A percentile compares a stretch with the other conserved stretches of the same genome.
These are phyloP conservation scores for Yamadazyma laniorum DNA, from an alignment of 805 yeast genomes.

Conservation along the genomic window DNA sequence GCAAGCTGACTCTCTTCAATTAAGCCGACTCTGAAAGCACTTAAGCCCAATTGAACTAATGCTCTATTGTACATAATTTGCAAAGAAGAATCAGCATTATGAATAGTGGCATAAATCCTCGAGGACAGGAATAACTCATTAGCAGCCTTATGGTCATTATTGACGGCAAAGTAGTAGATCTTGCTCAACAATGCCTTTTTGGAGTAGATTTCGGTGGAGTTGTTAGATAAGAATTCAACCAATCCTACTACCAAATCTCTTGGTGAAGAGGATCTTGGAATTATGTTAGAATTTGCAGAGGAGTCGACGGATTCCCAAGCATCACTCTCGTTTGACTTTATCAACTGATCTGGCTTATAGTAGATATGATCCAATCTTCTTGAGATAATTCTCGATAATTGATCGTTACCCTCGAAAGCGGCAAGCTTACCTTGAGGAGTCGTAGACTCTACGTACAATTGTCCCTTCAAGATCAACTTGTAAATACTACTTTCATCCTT, in stretches of 20 bases:
- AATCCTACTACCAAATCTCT: slow-evolving; percentile 59
- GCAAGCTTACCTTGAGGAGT: slow-evolving; percentile 35
- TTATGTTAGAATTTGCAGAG: slow-evolving; percentile 26
- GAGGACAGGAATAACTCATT: slow-evolving; percentile 86
- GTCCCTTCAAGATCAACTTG: slow-evolving; percentile 76
- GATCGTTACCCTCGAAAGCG: slow-evolving; percentile 43
- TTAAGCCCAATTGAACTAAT: slow-evolving; percentile 89
- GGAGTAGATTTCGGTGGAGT: slow-evolving; percentile 65
- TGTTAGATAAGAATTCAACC: slow-evolving; percentile 57
- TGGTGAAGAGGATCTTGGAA: slow-evolving; percentile 37
- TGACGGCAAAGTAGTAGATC: slow-evolving; percentile 88
- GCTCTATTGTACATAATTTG: slow-evolving; percentile 96
- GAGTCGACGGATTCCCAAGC: slow-evolving; percentile 63
- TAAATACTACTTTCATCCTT: slow-evolving; percentile 82
- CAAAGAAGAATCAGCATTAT: slow-evolving; percentile 77
- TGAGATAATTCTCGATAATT: slow-evolving; percentile 68
- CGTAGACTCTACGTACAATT: slow-evolving; percentile 74
- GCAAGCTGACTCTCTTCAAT: slow-evolving; percentile 84
- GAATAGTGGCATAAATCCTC: slow-evolving; percentile 78
- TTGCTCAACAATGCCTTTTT: slow-evolving; percentile 82
- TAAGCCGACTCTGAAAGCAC: slow-evolving; percentile 90
- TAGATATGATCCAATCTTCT: slow-evolving; percentile 91
- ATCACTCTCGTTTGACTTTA: slow-evolving; percentile 61
- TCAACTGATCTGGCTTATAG: slow-evolving; percentile 81
- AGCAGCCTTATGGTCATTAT: slow-evolving; percentile 78